Conservation (phyloP, 1,139 yeast species). For the Pichia sorboxylosa region DNA sequence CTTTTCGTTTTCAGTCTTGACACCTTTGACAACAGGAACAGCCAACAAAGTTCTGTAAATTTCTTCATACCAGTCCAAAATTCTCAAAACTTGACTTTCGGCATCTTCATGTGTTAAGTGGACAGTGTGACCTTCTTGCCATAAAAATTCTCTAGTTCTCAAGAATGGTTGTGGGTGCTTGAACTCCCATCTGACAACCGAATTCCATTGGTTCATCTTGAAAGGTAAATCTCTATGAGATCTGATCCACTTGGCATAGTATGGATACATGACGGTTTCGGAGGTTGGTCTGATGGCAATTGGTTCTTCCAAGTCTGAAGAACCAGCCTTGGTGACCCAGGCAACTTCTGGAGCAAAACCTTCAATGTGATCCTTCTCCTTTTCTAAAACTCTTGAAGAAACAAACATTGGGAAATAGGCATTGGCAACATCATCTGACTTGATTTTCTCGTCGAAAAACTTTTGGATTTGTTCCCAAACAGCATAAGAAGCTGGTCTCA, state of each 20-base stretch:
- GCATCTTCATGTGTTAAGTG: slow-evolving; percentile 78
- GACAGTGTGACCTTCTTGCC: slow-evolving; percentile 99
- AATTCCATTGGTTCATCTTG: slow-evolving; percentile 97
- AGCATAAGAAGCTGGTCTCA: slow-evolving; percentile 90
- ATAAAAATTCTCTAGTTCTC: slow-evolving; percentile 96
- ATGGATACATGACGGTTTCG: slow-evolving; percentile 99
- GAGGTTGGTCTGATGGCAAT: slow-evolving; percentile 99
- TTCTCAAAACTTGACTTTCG: slow-evolving; percentile 69
- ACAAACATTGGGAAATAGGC: slow-evolving; percentile 99
- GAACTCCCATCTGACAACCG: slow-evolving; percentile 99
- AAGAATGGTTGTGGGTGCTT: slow-evolving; percentile 99
- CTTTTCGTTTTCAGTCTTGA: slow-evolving; percentile 91
- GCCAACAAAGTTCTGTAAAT: slow-evolving; percentile 88
- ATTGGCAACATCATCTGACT: slow-evolving; percentile 81
- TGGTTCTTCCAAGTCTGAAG: slow-evolving; percentile 90
- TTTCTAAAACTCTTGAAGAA: slow-evolving; percentile 80
- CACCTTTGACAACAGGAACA: slow-evolving; percentile 93
- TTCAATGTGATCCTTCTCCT: slow-evolving; percentile 97
- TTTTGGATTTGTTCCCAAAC: slow-evolving; percentile 92
- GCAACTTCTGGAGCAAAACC: slow-evolving; percentile 99
- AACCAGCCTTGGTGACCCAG: slow-evolving; percentile 97
- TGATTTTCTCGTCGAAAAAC: slow-evolving; percentile 74
- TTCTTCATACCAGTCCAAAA: slow-evolving; percentile 74
- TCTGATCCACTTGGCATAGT: slow-evolving; percentile 97
- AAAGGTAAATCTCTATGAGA: slow-evolving; percentile 96